A percentile compares a stretch with the other conserved stretches of the same genome.
Conservation (phyloP, 2,329 filamentous ascomycete species). For the Beauveria rudraprayagi region DNA sequence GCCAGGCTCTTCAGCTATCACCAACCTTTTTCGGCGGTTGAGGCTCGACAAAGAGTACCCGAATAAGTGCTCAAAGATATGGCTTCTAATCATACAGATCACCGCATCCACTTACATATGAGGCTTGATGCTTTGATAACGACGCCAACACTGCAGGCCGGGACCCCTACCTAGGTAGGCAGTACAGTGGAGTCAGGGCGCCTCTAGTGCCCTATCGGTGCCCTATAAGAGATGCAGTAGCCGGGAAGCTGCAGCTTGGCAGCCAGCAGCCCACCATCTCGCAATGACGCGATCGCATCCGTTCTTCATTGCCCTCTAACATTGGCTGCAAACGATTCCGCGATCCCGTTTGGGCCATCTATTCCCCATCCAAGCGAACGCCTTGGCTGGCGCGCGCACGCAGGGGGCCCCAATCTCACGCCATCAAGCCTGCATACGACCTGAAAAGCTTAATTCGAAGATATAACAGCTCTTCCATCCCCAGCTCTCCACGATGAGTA, state of each 20-base stretch:
- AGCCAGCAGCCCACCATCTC: neutral
- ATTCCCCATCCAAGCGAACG: neutral
- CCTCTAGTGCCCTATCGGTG: neutral
- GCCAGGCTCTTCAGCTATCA: too few relatives aligned
- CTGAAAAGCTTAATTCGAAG: neutral
- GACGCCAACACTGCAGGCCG: neutral
- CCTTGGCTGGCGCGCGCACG: neutral
- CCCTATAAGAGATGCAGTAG: neutral
- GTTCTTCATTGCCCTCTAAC: neutral
- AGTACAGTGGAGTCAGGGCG: neutral
- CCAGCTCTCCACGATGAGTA: neutral
- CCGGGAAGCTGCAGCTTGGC: neutral
- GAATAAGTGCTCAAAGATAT: neutral
- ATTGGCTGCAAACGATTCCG: constrained; percentile 1
- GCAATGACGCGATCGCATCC: constrained; percentile 7
- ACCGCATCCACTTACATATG: neutral
- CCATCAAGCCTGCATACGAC: neutral
- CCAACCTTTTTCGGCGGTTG: too few relatives aligned
- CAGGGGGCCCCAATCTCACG: neutral
- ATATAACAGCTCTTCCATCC: neutral
- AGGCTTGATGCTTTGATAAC: neutral
- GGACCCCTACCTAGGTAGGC: neutral
- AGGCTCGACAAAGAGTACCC: too few relatives aligned
- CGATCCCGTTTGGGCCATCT: neutral
- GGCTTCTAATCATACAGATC: neutral